Evolutionary conservation across 345 rosid species (phyloP).

Genomic region (Moricandia moricandioides): DNA sequence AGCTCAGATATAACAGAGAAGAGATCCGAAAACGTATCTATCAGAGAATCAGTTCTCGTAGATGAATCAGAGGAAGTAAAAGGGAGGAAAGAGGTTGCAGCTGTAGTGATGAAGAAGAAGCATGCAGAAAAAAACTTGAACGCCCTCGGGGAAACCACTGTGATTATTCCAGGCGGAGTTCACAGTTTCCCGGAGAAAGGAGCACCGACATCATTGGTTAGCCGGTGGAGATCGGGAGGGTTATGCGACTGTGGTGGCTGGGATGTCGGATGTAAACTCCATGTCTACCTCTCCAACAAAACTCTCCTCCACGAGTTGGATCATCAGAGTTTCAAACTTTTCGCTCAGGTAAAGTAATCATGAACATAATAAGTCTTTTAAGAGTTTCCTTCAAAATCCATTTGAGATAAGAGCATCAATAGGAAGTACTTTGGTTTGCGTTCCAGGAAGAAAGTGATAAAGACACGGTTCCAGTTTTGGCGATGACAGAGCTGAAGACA

Average conservation of each 20-base stretch:
- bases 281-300: slow-evolving; percentile 53
- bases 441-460: slow-evolving; percentile 6
- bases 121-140: not conserved
- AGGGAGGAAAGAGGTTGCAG: slow-evolving; percentile 32
- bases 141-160: slow-evolving; percentile 25
- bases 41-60: slow-evolving; percentile 63
- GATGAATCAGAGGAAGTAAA: slow-evolving; percentile 48
- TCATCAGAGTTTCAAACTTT: slow-evolving; percentile 52
- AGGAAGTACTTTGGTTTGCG: not conserved
- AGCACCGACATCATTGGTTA: slow-evolving; percentile 69
- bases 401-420: too few relatives aligned
- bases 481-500: slow-evolving; percentile 49
- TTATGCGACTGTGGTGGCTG: slow-evolving; percentile 97
- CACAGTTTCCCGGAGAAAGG: slow-evolving; percentile 75
- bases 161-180: slow-evolving; percentile 71
- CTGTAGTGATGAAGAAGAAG: slow-evolving; percentile 27
- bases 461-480: slow-evolving; percentile 43
- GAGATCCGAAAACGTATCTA: not conserved
- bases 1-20: slow-evolving; percentile 26
- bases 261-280: slow-evolving; percentile 85
- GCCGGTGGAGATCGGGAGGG: slow-evolving; percentile 80
- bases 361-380: not conserved
- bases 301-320: slow-evolving; percentile 25
- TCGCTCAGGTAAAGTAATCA: slow-evolving; percentile 47
- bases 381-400: not conserved